Evolutionary conservation across 805 yeast genomes (phyloP).

Genomic region (Lipomyces oligophaga): DNA sequence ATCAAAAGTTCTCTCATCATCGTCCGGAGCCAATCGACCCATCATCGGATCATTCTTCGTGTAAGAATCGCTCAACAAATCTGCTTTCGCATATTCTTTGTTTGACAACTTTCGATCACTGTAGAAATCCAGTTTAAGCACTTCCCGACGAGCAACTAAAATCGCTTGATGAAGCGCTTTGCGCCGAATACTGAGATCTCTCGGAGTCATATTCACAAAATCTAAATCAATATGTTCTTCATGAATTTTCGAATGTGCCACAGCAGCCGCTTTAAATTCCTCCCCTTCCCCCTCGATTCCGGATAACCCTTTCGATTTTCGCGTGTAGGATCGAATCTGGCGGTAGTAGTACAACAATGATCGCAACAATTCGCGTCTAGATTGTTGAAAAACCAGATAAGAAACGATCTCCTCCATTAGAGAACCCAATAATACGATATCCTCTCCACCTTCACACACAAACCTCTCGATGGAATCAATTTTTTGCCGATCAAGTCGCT

Average conservation of each 20-base stretch:
- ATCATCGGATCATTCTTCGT: neutral
- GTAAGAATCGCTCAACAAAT: conserved; percentile 5
- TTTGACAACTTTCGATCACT: conserved; percentile 22
- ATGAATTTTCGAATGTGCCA: conserved; percentile 10
- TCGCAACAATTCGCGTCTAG: conserved; percentile 25
- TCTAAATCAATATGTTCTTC: conserved; percentile 16
- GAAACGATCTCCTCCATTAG: conserved; percentile 22
- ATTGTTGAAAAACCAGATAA: conserved; percentile 22
- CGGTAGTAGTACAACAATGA: conserved; percentile 18
- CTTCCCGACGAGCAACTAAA: conserved; percentile 16
- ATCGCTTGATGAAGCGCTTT: conserved; percentile 22
- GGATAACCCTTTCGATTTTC: neutral
- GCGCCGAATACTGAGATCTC: conserved; percentile 8
- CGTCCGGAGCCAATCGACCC: neutral
- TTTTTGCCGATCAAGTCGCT: conserved; percentile 28
- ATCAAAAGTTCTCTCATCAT: conserved; percentile 8
- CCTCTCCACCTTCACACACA: conserved; percentile 19
- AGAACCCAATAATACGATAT: conserved; percentile 16
- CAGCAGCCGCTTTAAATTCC: neutral
- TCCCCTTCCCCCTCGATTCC: neutral
- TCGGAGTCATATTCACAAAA: conserved; percentile 2
- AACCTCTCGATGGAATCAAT: conserved; percentile 21
- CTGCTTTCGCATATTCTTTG: conserved; percentile 21
- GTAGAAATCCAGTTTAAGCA: conserved; percentile 22
- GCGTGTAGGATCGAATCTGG: conserved; percentile 8